A percentile compares a stretch with the other conserved stretches of the same genome.
These are phyloP conservation scores for Aureobasidium pullulans DNA, from an alignment of 2,329 filamentous ascomycete genomes.

Conservation along the genomic window DNA sequence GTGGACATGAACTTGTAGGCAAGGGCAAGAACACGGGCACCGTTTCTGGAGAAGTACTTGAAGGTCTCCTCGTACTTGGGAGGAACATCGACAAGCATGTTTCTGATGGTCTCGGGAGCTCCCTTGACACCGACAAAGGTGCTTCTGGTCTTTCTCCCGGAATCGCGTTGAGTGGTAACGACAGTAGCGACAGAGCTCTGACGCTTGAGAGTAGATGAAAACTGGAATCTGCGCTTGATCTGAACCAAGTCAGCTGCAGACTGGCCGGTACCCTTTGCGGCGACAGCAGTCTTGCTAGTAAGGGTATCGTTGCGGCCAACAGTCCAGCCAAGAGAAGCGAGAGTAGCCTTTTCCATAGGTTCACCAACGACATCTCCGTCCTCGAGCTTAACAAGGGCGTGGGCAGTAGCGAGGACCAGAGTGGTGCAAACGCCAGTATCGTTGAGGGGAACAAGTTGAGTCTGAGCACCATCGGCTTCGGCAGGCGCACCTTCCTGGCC, in stretches of 20 bases:
- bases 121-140: slow-evolving; percentile 96
- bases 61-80: slow-evolving; percentile 93
- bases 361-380: slow-evolving; percentile 97
- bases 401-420: slow-evolving; percentile 86
- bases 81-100: slow-evolving; percentile 78
- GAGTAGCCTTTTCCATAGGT: slow-evolving; percentile 96
- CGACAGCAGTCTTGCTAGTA: slow-evolving; percentile 53
- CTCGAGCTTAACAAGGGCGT: slow-evolving; percentile 91
- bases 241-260: slow-evolving; percentile 69
- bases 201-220: slow-evolving; percentile 91
- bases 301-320: slow-evolving; percentile 85
- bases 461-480: slow-evolving; percentile 76
- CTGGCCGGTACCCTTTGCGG: slow-evolving; percentile 34
- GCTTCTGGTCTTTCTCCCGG: slow-evolving; percentile 67
- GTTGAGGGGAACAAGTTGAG: slow-evolving; percentile 63
- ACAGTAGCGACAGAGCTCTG: slow-evolving; percentile 91
- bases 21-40: slow-evolving; percentile 85
- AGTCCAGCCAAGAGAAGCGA: slow-evolving; percentile 82
- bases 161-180: slow-evolving; percentile 61
- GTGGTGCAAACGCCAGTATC: slow-evolving; percentile 74
- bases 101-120: slow-evolving; percentile 92
- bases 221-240: slow-evolving; percentile 94
- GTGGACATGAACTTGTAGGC: slow-evolving; percentile 86
- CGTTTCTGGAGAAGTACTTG: slow-evolving; percentile 95
- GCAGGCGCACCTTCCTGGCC: slow-evolving; percentile 56